Percentiles rank a stretch among this genome's conserved stretches.
Evolutionary conservation across 768 basidiomycete genomes (phyloP).

Genomic region (Rhodosporidiobolus odoratus): DNA sequence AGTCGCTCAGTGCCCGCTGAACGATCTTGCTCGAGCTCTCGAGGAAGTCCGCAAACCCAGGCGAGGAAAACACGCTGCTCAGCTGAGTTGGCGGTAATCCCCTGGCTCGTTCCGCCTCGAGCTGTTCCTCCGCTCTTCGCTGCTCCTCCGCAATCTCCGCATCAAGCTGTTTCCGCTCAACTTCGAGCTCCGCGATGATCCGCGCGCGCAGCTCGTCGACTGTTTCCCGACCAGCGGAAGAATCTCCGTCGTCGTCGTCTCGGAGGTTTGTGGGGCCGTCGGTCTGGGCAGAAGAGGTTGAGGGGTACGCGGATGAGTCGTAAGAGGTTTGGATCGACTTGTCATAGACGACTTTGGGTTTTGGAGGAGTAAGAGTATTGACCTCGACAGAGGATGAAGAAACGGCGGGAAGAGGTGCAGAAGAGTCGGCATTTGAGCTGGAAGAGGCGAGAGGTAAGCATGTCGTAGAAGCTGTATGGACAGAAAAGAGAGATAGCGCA

Average conservation of each 20-base stretch:
- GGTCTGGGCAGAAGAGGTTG: conserved; percentile 35
- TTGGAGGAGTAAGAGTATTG: conserved; percentile 10
- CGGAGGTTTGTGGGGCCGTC: conserved; percentile 8
- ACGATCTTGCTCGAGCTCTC: conserved; percentile 92
- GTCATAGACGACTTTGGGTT: conserved; percentile 38
- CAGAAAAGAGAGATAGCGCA: neutral
- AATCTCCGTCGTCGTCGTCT: neutral
- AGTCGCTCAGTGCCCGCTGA: conserved; percentile 87
- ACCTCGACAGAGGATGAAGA: conserved; percentile 11
- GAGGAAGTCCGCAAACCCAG: conserved; percentile 88
- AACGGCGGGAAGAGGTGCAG: neutral
- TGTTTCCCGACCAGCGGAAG: conserved; percentile 61
- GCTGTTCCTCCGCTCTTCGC: conserved; percentile 74
- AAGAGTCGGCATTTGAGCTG: neutral
- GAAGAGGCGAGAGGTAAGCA: neutral
- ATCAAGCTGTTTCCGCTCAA: conserved; percentile 61
- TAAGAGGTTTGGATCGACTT: conserved; percentile 41
- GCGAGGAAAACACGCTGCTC: conserved; percentile 70
- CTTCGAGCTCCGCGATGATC: conserved; percentile 63
- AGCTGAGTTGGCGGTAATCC: conserved; percentile 85
- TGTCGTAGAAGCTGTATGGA: neutral
- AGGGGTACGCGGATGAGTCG: conserved; percentile 15
- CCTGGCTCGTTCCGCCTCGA: conserved; percentile 67
- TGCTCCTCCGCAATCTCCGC: conserved; percentile 77
- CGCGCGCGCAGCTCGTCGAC: conserved; percentile 74